A percentile compares a stretch with the other conserved stretches of the same genome.
Conservation (phyloP, 805 yeast species). For the Saccharomyces kudriavzevii region DNA sequence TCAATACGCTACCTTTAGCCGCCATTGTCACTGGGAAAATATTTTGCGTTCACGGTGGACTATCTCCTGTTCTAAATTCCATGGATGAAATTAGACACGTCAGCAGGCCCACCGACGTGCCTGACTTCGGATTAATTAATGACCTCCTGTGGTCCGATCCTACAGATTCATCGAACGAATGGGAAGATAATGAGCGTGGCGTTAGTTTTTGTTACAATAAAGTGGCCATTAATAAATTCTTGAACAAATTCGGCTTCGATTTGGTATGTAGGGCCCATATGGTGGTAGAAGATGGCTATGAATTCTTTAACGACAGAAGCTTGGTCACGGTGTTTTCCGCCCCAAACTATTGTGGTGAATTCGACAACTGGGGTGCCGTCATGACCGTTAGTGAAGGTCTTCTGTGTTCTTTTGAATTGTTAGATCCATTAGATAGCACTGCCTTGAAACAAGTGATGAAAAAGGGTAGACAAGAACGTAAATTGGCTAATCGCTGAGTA, state of each 20-base stretch:
- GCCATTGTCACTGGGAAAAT: slow-evolving; percentile 91
- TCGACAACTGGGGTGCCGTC: slow-evolving; percentile 91
- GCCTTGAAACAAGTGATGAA: slow-evolving; percentile 92
- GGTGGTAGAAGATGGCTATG: slow-evolving; percentile 86
- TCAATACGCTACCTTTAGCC: slow-evolving; percentile 89
- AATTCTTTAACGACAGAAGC: slow-evolving; percentile 63
- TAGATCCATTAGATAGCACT: slow-evolving; percentile 86
- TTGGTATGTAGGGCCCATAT: slow-evolving; percentile 74
- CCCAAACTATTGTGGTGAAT: slow-evolving; percentile 52
- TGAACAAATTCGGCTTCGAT: slow-evolving; percentile 59
- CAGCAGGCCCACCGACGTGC: slow-evolving; percentile 73
- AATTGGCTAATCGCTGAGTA: slow-evolving; percentile 37
- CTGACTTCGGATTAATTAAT: slow-evolving; percentile 66
- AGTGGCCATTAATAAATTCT: slow-evolving; percentile 58
- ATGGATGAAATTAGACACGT: slow-evolving; percentile 61
- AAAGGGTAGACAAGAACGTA: slow-evolving; percentile 77
- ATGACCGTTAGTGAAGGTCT: slow-evolving; percentile 92
- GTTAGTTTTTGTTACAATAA: slow-evolving; percentile 70
- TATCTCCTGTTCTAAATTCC: slow-evolving; percentile 59
- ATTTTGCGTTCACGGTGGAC: slow-evolving; percentile 80
- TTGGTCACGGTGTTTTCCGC: slow-evolving; percentile 73
- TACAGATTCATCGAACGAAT: slow-evolving; percentile 44
- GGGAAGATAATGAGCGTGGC: slow-evolving; percentile 79
- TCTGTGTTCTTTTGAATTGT: slow-evolving; percentile 81
- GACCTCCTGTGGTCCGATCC: slow-evolving; percentile 83